Evolutionary conservation across 164 flowering plant species (phyloP), one percentile per base, ranked within the genome.

Genomic region (Stephania japonica): DNA sequence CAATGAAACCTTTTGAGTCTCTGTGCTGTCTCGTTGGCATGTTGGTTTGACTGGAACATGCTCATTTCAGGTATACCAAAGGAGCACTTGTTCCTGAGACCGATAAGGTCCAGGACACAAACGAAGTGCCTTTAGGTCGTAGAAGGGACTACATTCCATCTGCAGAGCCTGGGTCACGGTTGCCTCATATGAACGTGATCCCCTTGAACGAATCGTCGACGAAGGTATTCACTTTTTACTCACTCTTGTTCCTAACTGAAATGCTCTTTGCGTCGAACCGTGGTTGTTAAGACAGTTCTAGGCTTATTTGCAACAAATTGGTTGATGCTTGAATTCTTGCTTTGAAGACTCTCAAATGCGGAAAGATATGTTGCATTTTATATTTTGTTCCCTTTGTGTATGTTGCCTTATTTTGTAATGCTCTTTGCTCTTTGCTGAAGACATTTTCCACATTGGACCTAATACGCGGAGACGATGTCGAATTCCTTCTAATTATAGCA

Each of bases 401-500:
- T 32, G 38, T 27, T 53, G 13, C 41, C 61, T 26, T 0, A 26
- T 14, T 56, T 56, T 56, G 21, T 32, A 56, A 14, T 56, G 7
- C 16, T 49, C 7, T 66, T 77, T 56, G 7, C 16, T 49, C 7
- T 66, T 77, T 81, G 76, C 72, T 91, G 93, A 88, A 79, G 44
- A 76, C 56, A 24, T 68, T 89, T 32, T 95, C 98, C 19, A 93
- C 97, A 1, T 82, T 89, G 70, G 99, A 96, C 83, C 89, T 96
- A 64, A 80, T 96, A 66, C 72, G 86, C 26, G 88, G 77, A 59
- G 88, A 90, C 47, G 86, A 84, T 74, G 68, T 89, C 11, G 98
- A 91, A 80, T 89, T 96, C 74, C 83, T 96, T 73, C 91, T 96
- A 68, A 85, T 96, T 14, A 88, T 96, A 70, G 88, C 97, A 47